Evolutionary conservation across 2,329 filamentous ascomycete genomes (phyloP), one percentile per base, ranked within the genome.

Genomic region (Botrytis fragariae): DNA sequence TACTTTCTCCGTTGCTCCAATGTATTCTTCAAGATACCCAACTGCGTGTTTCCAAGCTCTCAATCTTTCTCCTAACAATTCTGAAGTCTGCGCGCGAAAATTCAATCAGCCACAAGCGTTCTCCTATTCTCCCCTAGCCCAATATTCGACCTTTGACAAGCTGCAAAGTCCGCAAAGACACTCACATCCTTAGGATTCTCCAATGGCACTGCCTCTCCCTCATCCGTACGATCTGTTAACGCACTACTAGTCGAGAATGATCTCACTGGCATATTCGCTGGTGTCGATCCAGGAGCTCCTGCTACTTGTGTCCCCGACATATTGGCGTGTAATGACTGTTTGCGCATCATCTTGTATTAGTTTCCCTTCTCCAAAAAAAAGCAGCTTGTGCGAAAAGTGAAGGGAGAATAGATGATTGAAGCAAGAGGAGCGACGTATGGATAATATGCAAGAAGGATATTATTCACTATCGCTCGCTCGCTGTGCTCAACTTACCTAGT

Each of bases 11-110:
- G 94, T 93, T 10, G 92, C 91, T 44, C 85, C 86, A 79, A 98
- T 87, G 82, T 98, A 99, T 69, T 97, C 94, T 83, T 98, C 94
- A 65, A 99, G 87, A 81, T 97, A 95, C 73, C 87, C 93, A 75
- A 94, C 93, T 75, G 95, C 93, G 82, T 98, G 95, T 83, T 98
- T 98, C 94, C 94, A 99, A 64, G 96, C 96, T 79, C 93, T 92
- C 75, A 99, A 87, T 77, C 96, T 90, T 85, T 98, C 94, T 72
- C 91, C 87, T 76, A 99, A 91, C 68, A 98, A 87, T 59, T 88
- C 91, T n/a, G 91, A 90, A 35, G 92, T 93, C 91, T 93, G 51
- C 32, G 65, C 20, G n/a, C n/a, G 8, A 42, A 48, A 7, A 39
- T n/a, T 6, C 5, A 5, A 60, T 69, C 39, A 72, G 63, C 63